Evolutionary conservation across 2,329 filamentous ascomycete genomes (phyloP), one percentile per base, ranked within the genome.

Genomic region (Hymenoscyphus fructigenus): DNA sequence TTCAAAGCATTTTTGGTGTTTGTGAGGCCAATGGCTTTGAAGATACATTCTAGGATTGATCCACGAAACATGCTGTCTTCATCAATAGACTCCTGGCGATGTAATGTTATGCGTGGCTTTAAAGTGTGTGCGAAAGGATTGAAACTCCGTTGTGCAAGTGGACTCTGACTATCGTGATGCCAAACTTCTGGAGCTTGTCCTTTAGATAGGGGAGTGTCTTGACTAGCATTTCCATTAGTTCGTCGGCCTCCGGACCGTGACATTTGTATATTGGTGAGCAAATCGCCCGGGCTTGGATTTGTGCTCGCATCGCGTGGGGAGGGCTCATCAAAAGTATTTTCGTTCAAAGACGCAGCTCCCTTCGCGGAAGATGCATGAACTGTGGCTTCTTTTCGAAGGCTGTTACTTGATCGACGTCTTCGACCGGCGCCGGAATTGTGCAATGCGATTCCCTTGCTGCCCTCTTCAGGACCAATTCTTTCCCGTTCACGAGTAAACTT

Each of bases 31-130:
- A 99, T 90, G 0, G 93, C 91, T 75, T 94, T 97, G 78, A 97
- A 94, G 80, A 99, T 96, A 75, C 95, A 98, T 70, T 97, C 92
- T 26, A 98, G 80, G 17, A 99, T 92, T 0, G 93, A 96, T 65
- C 92, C 89, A 50, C 96, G 85, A 77, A 99, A 98, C 6, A 96
- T 78, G 57, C 89, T 87, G 72, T 97, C 94, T 75, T 98, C 95
- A 69, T 97, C 92, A 7, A 93, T 80, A 0, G 91, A 90, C 63
- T 97, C 93, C 69, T 93, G 88, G 5, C 90, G 86, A 71, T 92
- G 90, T 34, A 86, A 78, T 5, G 80, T 79, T 38, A 82, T 79
- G 57, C 83, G 81, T 57, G 78, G 78, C 41, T 80, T 79, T 65
- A 66, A 14, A 10, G 83, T 82, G 1, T 79, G 79, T n/a, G 82